These are phyloP conservation scores for Melampsora medusae DNA, from an alignment of 1,284 basidiomycete genomes.

Conservation along the genomic window DNA sequence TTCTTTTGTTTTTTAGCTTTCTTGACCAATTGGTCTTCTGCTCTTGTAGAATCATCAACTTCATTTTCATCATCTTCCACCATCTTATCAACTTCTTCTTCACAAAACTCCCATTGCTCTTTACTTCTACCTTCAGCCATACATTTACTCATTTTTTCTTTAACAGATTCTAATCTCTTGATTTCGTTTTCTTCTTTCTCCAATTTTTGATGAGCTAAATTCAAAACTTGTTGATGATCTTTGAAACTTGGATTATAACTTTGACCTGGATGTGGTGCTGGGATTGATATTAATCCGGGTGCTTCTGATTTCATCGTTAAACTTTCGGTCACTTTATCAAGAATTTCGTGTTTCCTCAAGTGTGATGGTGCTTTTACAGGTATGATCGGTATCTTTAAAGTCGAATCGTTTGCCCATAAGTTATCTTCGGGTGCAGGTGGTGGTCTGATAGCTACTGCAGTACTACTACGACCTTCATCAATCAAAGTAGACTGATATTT, in stretches of 20 bases:
- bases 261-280: constrained; percentile 36
- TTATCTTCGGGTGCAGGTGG: constrained; percentile 9
- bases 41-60: neutral
- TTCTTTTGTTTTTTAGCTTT: constrained; percentile 22
- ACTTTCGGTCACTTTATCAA: neutral
- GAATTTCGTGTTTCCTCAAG: constrained; percentile 3
- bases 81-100: constrained; percentile 21
- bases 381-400: neutral
- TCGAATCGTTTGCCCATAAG: constrained; percentile 3
- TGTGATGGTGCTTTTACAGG: constrained; percentile 16
- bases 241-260: constrained; percentile 33
- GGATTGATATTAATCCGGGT: constrained; percentile 17
- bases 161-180: constrained; percentile 1
- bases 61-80: constrained; percentile 26
- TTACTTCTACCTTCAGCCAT: constrained; percentile 7
- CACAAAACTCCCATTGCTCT: constrained; percentile 25
- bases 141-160: constrained; percentile 19
- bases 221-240: constrained; percentile 33
- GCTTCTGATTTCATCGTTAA: neutral
- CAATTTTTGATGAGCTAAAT: constrained; percentile 11
- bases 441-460: constrained; percentile 25
- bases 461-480: constrained; percentile 33
- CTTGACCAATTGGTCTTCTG: constrained; percentile 11
- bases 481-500: constrained; percentile 12
- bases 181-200: constrained; percentile 23